phyloP scores from a whole-genome alignment of 352 stramenopile species.

The Blastocystis hominis region DNA sequence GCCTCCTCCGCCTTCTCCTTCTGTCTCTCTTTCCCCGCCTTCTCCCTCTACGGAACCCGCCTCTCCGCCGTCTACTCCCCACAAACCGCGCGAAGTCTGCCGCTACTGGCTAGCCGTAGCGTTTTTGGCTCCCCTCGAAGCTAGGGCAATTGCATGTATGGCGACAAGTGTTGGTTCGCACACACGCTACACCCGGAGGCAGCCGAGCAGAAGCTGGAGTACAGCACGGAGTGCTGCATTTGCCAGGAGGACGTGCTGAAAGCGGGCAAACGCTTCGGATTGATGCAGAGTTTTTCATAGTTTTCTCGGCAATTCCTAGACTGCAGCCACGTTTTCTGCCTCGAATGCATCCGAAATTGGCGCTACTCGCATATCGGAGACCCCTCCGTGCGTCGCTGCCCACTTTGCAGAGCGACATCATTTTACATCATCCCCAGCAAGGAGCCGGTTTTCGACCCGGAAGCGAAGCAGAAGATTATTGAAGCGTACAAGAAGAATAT shows the following conservation, averaged over 20 bases:
- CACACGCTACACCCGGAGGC: slow-evolving; percentile 1
- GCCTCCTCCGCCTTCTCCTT: neutral
- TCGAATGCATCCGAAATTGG: slow-evolving; percentile 51
- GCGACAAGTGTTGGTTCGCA: slow-evolving; percentile 33
- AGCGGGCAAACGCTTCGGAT: slow-evolving; percentile 16
- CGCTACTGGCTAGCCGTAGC: slow-evolving; percentile 18
- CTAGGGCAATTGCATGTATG: slow-evolving; percentile 52
- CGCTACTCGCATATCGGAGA: slow-evolving; percentile 44
- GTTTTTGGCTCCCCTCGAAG: neutral
- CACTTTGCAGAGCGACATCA: slow-evolving; percentile 22
- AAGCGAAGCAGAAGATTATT: slow-evolving; percentile 26
- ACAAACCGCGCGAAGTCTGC: slow-evolving; percentile 7
- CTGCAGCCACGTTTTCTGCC: slow-evolving; percentile 45
- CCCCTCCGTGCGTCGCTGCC: slow-evolving; percentile 34
- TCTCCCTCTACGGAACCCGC: neutral
- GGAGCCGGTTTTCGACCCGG: slow-evolving; percentile 37
- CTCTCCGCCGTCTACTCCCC: neutral
- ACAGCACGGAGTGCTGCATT: slow-evolving; percentile 36
- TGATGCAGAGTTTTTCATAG: slow-evolving; percentile 20
- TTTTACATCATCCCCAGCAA: slow-evolving; percentile 49
- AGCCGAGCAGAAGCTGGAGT: neutral
- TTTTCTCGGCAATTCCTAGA: neutral
- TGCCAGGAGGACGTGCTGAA: slow-evolving; percentile 47
- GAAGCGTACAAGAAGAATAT: slow-evolving; percentile 48
- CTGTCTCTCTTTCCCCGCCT: neutral